phyloP scores from a whole-genome alignment of 1,284 basidiomycete genomes.

The Ustilago curta region DNA sequence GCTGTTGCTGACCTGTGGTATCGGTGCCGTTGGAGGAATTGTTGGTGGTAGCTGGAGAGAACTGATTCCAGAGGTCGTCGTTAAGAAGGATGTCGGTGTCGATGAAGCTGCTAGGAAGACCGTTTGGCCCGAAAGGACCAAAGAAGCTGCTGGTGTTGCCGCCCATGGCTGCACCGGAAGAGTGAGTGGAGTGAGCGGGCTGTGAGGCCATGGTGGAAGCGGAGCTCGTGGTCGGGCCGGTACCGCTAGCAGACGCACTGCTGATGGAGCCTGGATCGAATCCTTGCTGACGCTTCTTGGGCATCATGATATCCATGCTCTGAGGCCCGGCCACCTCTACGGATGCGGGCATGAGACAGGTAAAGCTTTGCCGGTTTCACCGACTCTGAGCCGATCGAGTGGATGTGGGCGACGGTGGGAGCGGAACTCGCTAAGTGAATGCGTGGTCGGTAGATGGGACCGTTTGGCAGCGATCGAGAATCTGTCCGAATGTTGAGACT shows the following conservation, averaged over 20 bases:
- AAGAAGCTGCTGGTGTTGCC: constrained; percentile 43
- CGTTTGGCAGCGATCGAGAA: neutral
- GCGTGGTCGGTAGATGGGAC: neutral
- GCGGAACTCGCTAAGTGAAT: neutral
- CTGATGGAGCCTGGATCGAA: constrained; percentile 35
- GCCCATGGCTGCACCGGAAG: constrained; percentile 7
- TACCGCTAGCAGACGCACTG: constrained; percentile 14
- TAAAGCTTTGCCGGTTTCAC: neutral
- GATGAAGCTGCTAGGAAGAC: constrained; percentile 52
- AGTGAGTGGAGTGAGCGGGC: constrained; percentile 7
- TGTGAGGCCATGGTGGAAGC: constrained; percentile 13
- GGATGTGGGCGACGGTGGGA: constrained; percentile 1
- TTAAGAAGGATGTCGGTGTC: constrained; percentile 59
- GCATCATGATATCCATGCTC: constrained; percentile 51
- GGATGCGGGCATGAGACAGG: constrained; percentile 30
- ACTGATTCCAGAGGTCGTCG: constrained; percentile 54
- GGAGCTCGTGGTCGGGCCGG: constrained; percentile 15
- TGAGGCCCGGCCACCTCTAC: constrained; percentile 38
- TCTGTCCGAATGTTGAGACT: constrained; percentile 3
- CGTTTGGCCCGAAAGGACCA: constrained; percentile 34
- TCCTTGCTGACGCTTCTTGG: constrained; percentile 53
- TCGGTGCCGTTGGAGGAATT: constrained; percentile 20
- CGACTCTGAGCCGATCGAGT: neutral
- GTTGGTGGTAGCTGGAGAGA: constrained; percentile 34
- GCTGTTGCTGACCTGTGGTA: constrained; percentile 15